phyloP scores from a whole-genome alignment of 805 yeast species.

The Saccharomycopsis selenospora region DNA sequence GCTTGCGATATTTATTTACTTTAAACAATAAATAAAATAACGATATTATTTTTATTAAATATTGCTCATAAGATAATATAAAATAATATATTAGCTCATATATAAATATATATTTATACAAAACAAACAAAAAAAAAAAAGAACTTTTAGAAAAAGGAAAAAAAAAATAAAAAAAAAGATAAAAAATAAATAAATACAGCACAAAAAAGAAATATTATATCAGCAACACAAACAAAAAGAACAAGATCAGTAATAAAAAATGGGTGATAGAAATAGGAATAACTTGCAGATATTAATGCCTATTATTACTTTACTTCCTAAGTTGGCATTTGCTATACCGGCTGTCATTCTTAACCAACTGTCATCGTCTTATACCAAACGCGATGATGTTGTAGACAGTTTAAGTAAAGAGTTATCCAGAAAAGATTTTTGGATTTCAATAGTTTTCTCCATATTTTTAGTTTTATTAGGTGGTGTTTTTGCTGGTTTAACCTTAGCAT shows the following conservation, averaged over 20 bases:
- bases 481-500: constrained; percentile 88
- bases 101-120: too few relatives aligned
- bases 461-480: constrained; percentile 83
- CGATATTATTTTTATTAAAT: too few relatives aligned
- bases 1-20: too few relatives aligned
- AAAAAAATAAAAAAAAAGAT: background rate
- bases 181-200: background rate
- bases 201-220: background rate
- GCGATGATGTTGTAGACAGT: background rate
- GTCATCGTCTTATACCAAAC: background rate
- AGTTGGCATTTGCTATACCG: constrained; percentile 14
- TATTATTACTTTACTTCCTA: constrained; percentile 11
- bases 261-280: background rate
- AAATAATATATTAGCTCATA: too few relatives aligned
- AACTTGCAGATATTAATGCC: background rate
- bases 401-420: background rate
- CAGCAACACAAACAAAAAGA: background rate
- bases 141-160: background rate
- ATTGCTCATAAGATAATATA: too few relatives aligned
- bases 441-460: constrained; percentile 47
- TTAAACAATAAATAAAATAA: too few relatives aligned
- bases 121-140: background rate
- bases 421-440: constrained; percentile 38
- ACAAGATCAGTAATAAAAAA: background rate
- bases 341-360: constrained; percentile 1